Percentiles rank a stretch among this genome's conserved stretches.
phyloP scores from a whole-genome alignment of 768 basidiomycete genomes.

The Fistulinella prunicolor region DNA sequence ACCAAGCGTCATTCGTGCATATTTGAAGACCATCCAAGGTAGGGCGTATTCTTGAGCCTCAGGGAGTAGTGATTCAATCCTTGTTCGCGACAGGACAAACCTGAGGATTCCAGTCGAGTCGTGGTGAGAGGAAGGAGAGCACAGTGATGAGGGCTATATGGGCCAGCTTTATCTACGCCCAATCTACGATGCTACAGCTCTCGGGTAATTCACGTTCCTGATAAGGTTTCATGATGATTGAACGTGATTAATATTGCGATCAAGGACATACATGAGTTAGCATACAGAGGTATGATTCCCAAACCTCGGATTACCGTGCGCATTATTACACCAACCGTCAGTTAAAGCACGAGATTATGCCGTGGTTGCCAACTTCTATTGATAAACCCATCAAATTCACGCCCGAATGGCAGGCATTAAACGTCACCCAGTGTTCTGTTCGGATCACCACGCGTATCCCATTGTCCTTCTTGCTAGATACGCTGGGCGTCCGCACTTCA shows the following conservation, averaged over 20 bases:
- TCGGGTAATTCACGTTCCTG: slow-evolving; percentile 11
- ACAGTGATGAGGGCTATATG: not conserved
- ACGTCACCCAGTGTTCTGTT: slow-evolving; percentile 53
- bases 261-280: slow-evolving; percentile 1
- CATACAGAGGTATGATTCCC: slow-evolving; percentile 4
- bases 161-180: slow-evolving; percentile 8
- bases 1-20: slow-evolving; percentile 43
- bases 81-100: slow-evolving; percentile 5
- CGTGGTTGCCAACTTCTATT: slow-evolving; percentile 59
- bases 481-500: slow-evolving; percentile 58
- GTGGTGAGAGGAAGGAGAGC: not conserved
- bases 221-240: slow-evolving; percentile 10
- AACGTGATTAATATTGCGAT: not conserved
- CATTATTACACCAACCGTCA: not conserved
- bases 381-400: slow-evolving; percentile 3
- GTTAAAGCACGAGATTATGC: slow-evolving; percentile 28
- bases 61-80: not conserved
- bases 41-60: not conserved
- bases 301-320: not conserved
- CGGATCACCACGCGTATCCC: slow-evolving; percentile 59
- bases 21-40: slow-evolving; percentile 25
- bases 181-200: slow-evolving; percentile 2
- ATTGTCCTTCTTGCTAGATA: slow-evolving; percentile 57
- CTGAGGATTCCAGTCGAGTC: not conserved
- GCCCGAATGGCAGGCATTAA: not conserved